Evolutionary conservation across 140 eudicot genomes (phyloP).

Genomic region (Stevia rebaudiana): DNA sequence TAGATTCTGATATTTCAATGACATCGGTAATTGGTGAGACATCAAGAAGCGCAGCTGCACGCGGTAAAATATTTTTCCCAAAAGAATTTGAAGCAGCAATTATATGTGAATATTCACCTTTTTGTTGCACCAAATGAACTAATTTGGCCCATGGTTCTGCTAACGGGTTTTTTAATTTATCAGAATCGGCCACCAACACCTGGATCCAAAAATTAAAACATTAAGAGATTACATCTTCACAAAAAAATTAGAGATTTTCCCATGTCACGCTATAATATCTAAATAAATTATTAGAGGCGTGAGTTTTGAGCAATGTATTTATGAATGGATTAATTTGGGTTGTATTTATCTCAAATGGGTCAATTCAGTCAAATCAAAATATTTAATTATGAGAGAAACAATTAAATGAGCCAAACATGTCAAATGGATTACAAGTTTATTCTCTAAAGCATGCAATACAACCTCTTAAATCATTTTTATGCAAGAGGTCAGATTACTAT

Average conservation of each 20-base stretch:
- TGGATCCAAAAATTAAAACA: conserved; percentile 14
- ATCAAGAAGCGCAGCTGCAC: conserved; percentile 82
- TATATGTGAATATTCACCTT: conserved; percentile 47
- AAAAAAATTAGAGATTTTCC: not conserved
- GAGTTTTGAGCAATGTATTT: not conserved
- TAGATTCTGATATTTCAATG: conserved; percentile 43
- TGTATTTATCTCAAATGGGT: not conserved
- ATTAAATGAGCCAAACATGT: not conserved
- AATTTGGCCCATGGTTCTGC: conserved; percentile 15
- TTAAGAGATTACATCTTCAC: not conserved
- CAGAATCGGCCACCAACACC: conserved; percentile 87
- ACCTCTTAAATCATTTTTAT: too few relatives aligned
- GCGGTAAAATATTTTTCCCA: conserved; percentile 15
- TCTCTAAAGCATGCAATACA: too few relatives aligned
- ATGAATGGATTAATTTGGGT: not conserved
- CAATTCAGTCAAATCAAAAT: not conserved
- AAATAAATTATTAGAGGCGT: not conserved
- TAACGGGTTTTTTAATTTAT: conserved; percentile 32
- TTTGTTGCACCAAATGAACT: conserved; percentile 54
- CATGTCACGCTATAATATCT: not conserved
- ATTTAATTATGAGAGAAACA: not conserved
- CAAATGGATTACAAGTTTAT: not conserved
- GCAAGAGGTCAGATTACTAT: too few relatives aligned
- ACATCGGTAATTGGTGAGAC: conserved; percentile 88
- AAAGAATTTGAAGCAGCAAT: conserved; percentile 15